These are phyloP conservation scores for Aristolochia californica DNA, from an alignment of 164 flowering plant species.

Conservation along the genomic window DNA sequence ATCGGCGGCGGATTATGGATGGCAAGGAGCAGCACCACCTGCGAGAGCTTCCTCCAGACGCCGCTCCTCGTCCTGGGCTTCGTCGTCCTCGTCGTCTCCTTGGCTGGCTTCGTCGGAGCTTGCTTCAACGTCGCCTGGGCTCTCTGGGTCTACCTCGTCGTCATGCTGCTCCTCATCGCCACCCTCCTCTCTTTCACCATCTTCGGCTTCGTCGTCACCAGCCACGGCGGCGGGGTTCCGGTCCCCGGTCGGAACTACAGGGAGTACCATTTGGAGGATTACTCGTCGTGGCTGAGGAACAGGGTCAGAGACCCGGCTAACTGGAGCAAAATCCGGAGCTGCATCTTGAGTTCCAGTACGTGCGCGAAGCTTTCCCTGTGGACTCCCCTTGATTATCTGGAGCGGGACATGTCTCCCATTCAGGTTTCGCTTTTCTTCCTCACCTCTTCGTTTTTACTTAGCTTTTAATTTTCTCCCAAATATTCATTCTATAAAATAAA, in stretches of 20 bases:
- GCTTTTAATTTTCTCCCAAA: neutral
- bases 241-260: slow-evolving; percentile 55
- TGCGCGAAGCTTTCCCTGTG: slow-evolving; percentile 55
- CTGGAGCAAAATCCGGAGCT: slow-evolving; percentile 64
- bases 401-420: slow-evolving; percentile 65
- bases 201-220: slow-evolving; percentile 72
- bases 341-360: slow-evolving; percentile 68
- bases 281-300: slow-evolving; percentile 66
- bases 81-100: slow-evolving; percentile 57
- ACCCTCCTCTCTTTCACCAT: slow-evolving; percentile 48
- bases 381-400: slow-evolving; percentile 77
- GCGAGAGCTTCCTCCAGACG: slow-evolving; percentile 74
- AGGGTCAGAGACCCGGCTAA: slow-evolving; percentile 41
- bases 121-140: slow-evolving; percentile 89
- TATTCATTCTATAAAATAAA: too few species aligned
- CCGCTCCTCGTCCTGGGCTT: slow-evolving; percentile 79
- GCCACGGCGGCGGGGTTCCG: slow-evolving; percentile 57
- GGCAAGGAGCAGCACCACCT: slow-evolving; percentile 68
- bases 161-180: slow-evolving; percentile 65
- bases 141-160: slow-evolving; percentile 64
- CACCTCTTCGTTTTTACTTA: neutral
- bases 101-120: slow-evolving; percentile 89
- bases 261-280: slow-evolving; percentile 58
- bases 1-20: slow-evolving; percentile 88
- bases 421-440: slow-evolving; percentile 41